These are phyloP conservation scores for Syzygium grande DNA, from an alignment of 345 rosid species.

Conservation along the genomic window DNA sequence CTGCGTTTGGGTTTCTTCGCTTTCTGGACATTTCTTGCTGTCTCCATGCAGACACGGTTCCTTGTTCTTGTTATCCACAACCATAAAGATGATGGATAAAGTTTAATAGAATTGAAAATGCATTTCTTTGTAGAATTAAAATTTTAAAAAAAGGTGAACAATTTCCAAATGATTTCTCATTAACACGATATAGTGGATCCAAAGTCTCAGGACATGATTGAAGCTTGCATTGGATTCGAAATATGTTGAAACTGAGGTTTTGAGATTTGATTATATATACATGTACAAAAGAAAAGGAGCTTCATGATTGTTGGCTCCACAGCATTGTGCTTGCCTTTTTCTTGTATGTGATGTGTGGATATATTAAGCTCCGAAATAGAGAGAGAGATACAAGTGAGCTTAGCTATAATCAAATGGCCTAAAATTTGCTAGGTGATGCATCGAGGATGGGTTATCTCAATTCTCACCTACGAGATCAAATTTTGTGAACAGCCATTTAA, in stretches of 20 bases:
- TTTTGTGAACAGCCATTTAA: too few relatives aligned
- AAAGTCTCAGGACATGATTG: not conserved
- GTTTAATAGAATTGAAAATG: not conserved
- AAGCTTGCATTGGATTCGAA: not conserved
- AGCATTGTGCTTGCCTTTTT: not conserved
- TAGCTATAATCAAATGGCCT: not conserved
- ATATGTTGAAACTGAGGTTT: not conserved
- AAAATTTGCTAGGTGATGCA: not conserved
- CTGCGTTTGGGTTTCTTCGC: not conserved
- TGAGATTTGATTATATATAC: not conserved
- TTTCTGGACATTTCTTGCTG: not conserved
- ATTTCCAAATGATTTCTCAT: not conserved
- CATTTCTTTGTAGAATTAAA: not conserved
- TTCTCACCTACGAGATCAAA: too few relatives aligned
- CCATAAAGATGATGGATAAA: not conserved
- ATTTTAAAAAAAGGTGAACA: not conserved
- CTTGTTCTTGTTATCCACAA: not conserved
- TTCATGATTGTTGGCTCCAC: not conserved
- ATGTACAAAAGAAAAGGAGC: not conserved
- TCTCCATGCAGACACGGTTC: not conserved
- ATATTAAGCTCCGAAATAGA: not conserved
- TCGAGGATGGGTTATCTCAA: too few relatives aligned
- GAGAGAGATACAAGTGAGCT: not conserved
- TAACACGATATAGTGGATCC: not conserved
- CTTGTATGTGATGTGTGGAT: not conserved